phyloP scores from a whole-genome alignment of 345 rosid genomes.

The Viola odorata region DNA sequence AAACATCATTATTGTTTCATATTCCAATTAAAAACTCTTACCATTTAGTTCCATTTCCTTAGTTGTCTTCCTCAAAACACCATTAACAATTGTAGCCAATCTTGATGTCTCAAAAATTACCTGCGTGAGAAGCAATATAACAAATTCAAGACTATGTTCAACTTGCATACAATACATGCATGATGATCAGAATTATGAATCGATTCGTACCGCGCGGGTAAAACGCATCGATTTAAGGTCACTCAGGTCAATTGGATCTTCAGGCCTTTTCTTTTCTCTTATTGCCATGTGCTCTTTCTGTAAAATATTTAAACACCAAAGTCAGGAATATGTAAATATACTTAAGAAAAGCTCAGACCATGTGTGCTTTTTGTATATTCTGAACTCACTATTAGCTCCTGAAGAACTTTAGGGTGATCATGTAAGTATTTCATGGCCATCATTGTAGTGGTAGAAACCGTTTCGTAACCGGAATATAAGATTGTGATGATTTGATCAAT shows the following conservation, averaged over 20 bases:
- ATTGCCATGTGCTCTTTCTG: slow-evolving; percentile 77
- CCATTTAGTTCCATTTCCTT: slow-evolving; percentile 60
- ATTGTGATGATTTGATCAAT: slow-evolving; percentile 67
- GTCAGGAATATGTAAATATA: background rate
- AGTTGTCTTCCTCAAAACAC: slow-evolving; percentile 73
- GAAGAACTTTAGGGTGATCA: slow-evolving; percentile 63
- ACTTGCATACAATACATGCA: background rate
- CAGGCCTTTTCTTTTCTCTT: slow-evolving; percentile 52
- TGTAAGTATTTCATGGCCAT: slow-evolving; percentile 75
- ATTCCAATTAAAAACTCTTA: background rate
- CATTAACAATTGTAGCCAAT: slow-evolving; percentile 74
- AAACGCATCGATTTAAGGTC: slow-evolving; percentile 79
- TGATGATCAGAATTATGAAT: too few relatives aligned
- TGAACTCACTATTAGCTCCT: slow-evolving; percentile 55
- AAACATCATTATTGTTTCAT: background rate
- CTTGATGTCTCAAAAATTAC: slow-evolving; percentile 75
- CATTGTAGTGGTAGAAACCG: slow-evolving; percentile 75
- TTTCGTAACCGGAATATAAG: slow-evolving; percentile 73
- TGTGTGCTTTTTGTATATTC: background rate
- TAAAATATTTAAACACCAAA: background rate
- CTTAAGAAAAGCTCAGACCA: background rate
- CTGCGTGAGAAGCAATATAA: slow-evolving; percentile 20
- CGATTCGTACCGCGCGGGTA: slow-evolving; percentile 61
- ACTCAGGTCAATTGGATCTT: slow-evolving; percentile 53
- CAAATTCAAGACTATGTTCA: background rate